Evolutionary conservation across 495 filamentous ascomycete species (phyloP), one percentile per base, ranked within the genome.

Genomic region (Podospora australis): DNA sequence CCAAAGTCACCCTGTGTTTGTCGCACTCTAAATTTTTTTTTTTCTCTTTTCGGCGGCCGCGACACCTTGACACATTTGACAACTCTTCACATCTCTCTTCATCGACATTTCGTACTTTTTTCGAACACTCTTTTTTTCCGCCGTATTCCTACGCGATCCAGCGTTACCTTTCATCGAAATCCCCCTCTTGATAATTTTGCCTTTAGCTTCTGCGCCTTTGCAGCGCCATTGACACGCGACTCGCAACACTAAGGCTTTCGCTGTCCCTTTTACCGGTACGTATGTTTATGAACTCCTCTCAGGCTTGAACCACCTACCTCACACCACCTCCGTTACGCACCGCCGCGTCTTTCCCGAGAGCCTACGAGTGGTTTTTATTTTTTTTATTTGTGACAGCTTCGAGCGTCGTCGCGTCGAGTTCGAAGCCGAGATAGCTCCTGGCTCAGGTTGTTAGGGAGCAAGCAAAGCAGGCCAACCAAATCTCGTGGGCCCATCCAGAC

Each of bases 11-110:
- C 56, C 32, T 36, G 32, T 53, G 55, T 48, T 50, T 44, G 58
- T 57, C 58, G 60, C 58, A 62, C 60, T 48, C 48, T 55, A 50
- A 64, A 62, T 56, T 53, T 66, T 66, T 66, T 59, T 58, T 43
- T 43, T 43, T 13, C 39, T 21, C 16, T 42, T 21, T 61, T 54
- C 53, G 42, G 50, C 50, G 51, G 48, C 55, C 52, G 59, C 57
- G 55, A 62, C 59, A 52, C 54, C 50, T 57, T 46, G 49, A 51
- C 58, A 48, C 34, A 44, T 54, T 50, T 38, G 50, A 36, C 32
- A 14, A 36, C n/a, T n/a, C 44, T 38, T 54, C 47, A 28, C 47
- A 49, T 52, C 47, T 45, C 41, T 54, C 52, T 36, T 43, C 55
- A 61, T 55, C 54, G 49, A 46, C 58, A 56, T 63, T 60, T 61